Evolutionary conservation across 805 yeast genomes (phyloP), one percentile per base, ranked within the genome.

Genomic region (Candida parachauliodes): DNA sequence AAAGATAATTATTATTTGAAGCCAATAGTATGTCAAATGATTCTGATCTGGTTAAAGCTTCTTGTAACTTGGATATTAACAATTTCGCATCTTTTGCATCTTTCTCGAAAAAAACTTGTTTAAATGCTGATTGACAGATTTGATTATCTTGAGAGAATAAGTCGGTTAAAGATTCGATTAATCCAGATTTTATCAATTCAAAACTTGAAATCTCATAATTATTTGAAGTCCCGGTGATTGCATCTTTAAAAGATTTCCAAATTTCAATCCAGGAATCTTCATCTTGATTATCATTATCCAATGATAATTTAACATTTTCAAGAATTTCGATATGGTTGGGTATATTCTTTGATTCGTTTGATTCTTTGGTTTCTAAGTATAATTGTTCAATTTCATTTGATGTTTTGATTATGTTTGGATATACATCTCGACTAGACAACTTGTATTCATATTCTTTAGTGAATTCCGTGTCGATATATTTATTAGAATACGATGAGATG

Each of bases 41-140:
- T 54, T 88, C 96, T 0, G 79, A 68, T 48, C 95, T 70, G 1
- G 86, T 77, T 16, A 88, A 58, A 0, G 86, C 77, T 39, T 84
- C 88, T 43, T 87, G 93, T 12, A 88, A 60, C 43, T 80, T 77
- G 4, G 60, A 58, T 1, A 86, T 72, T 16, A 86, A 59, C 3
- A 65, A 50, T 5, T 60, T 61, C 0, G 74, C 65, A 4, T 36
- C 12, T 36, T 21, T 4, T 8, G 34, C 22, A 9, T 19, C 18
- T 15, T 26, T 30, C 19, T 51, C 54, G 19, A 50, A 59, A 34
- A 76, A 77, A 1, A 59, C 59, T 6, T 49, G 37, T 26, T 70
- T 51, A 45, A 85, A 80, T 2, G 80, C 62, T 16, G 47, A 50
- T 44, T 64, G 57, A 26, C 77, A 65, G 11, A 51, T 51, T n/a